These are phyloP conservation scores for Talaromyces sp. DNA, from an alignment of 2,329 filamentous ascomycete species.

Conservation along the genomic window DNA sequence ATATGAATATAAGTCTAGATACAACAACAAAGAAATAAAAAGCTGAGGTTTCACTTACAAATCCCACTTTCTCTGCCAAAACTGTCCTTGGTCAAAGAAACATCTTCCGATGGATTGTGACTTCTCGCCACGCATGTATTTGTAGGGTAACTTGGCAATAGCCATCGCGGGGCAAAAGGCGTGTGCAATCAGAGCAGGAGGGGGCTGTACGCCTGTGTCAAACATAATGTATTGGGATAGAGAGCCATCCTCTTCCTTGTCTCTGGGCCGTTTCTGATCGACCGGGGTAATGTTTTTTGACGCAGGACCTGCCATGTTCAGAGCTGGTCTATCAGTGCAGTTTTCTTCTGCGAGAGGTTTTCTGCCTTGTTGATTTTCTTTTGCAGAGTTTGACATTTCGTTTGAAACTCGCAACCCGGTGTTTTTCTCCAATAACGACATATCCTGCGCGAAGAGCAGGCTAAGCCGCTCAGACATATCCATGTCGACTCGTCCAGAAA, in stretches of 20 bases:
- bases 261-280: not conserved
- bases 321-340: not conserved
- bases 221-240: not conserved
- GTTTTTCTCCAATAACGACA: conserved; percentile 18
- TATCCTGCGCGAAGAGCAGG: conserved; percentile 24
- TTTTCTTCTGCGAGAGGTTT: not conserved
- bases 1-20: not conserved
- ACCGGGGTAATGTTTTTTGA: not conserved
- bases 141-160: conserved; percentile 39
- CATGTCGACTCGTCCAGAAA: conserved; percentile 10
- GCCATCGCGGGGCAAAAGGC: conserved; percentile 36
- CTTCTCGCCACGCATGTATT: conserved; percentile 28
- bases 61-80: conserved; percentile 62
- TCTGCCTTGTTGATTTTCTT: not conserved
- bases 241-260: not conserved
- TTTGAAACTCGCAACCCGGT: conserved; percentile 13
- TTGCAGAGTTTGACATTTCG: not conserved
- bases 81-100: conserved; percentile 39
- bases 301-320: not conserved
- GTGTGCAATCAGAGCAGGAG: conserved; percentile 10
- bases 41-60: conserved; percentile 54
- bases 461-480: conserved; percentile 19
- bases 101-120: conserved; percentile 28
- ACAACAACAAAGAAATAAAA: not conserved
- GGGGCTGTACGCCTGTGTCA: conserved; percentile 2